phyloP scores from a whole-genome alignment of 2,329 filamentous ascomycete species.

The Scleromitrula shiraiana region DNA sequence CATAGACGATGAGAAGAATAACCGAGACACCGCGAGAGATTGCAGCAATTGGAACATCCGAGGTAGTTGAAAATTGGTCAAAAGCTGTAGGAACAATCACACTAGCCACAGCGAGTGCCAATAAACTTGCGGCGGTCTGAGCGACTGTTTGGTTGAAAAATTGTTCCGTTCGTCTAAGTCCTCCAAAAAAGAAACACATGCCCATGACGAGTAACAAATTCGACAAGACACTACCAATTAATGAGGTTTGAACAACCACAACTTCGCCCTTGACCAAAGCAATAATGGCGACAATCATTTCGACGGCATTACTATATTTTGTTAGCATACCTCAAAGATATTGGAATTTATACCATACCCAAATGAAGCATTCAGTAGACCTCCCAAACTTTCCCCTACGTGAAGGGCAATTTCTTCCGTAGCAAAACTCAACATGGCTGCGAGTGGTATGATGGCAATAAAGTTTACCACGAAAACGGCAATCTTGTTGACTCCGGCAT shows the following conservation, averaged over 20 bases:
- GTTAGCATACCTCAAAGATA: slow-evolving; percentile 21
- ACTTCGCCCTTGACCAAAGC: slow-evolving; percentile 61
- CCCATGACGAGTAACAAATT: slow-evolving; percentile 84
- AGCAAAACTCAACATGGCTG: slow-evolving; percentile 76
- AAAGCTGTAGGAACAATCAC: slow-evolving; percentile 90
- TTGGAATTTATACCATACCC: slow-evolving; percentile 44
- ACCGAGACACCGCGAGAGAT: slow-evolving; percentile 68
- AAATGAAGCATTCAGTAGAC: slow-evolving; percentile 83
- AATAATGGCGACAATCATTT: slow-evolving; percentile 82
- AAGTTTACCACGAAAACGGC: slow-evolving; percentile 85
- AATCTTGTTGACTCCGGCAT: slow-evolving; percentile 48
- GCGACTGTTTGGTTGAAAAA: slow-evolving; percentile 89
- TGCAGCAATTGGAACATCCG: slow-evolving; percentile 42
- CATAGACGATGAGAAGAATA: slow-evolving; percentile 78
- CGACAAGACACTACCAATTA: slow-evolving; percentile 86
- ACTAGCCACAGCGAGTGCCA: slow-evolving; percentile 64
- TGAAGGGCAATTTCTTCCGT: slow-evolving; percentile 83
- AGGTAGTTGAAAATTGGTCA: slow-evolving; percentile 42
- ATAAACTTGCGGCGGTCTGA: slow-evolving; percentile 69
- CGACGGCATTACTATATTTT: slow-evolving; percentile 63
- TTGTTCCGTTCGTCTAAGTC: slow-evolving; percentile 66
- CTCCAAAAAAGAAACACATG: slow-evolving; percentile 80
- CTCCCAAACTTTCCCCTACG: slow-evolving; percentile 78
- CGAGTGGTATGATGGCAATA: slow-evolving; percentile 83
- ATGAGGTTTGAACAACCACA: slow-evolving; percentile 82